Percentiles rank a stretch among this genome's conserved stretches.
Conservation (phyloP, 2,329 filamentous ascomycete species). For the Emmonsia crescens region DNA sequence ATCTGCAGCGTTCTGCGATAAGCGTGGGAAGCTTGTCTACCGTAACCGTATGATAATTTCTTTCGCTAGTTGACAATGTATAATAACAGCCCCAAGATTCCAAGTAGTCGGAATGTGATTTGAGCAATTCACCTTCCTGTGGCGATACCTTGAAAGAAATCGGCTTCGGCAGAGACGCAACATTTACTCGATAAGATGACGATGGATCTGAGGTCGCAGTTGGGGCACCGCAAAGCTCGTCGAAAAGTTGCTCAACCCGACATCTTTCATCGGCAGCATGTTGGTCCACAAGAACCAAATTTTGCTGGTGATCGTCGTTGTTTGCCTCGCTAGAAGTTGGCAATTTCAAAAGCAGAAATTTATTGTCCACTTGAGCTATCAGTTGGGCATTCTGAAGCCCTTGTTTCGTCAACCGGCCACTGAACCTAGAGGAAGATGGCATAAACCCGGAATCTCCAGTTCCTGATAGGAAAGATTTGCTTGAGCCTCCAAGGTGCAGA, state of each 20-base stretch:
- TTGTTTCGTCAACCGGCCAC: constrained; percentile 45
- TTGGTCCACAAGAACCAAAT: constrained; percentile 75
- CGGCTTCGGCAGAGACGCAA: constrained; percentile 36
- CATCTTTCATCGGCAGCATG: constrained; percentile 89
- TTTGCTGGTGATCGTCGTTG: constrained; percentile 12
- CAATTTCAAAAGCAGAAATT: constrained; percentile 66
- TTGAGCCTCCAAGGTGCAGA: not conserved
- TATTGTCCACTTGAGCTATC: constrained; percentile 74
- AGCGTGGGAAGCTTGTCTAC: constrained; percentile 55
- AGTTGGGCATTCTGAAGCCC: constrained; percentile 52
- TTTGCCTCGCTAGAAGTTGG: not conserved
- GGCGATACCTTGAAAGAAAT: constrained; percentile 54
- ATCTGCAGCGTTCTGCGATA: constrained; percentile 64
- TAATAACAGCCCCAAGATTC: constrained; percentile 64
- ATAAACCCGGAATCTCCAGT: not conserved
- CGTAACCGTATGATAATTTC: constrained; percentile 24
- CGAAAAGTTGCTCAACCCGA: constrained; percentile 63
- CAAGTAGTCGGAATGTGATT: constrained; percentile 47
- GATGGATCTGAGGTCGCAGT: not conserved
- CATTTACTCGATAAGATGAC: constrained; percentile 12
- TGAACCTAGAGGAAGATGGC: constrained; percentile 4
- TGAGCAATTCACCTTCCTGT: constrained; percentile 52
- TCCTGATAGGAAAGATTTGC: not conserved
- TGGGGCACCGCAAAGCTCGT: constrained; percentile 39
- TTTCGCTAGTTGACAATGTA: constrained; percentile 27